phyloP scores from a whole-genome alignment of 805 yeast genomes.

The Candida sithepensis region DNA sequence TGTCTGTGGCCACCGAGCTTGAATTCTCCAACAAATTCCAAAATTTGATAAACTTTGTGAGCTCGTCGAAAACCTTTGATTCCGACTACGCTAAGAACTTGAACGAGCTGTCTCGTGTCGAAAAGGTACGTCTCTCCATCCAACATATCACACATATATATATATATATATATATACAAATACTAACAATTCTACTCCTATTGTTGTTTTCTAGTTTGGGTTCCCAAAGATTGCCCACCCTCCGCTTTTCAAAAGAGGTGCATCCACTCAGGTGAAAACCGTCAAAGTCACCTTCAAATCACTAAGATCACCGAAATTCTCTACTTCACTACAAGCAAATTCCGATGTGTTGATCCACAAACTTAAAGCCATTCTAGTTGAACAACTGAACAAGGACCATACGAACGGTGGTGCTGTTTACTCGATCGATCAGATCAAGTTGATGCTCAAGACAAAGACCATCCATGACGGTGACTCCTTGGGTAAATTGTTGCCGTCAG shows the following conservation, averaged over 20 bases:
- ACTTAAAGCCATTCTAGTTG: constrained; percentile 36
- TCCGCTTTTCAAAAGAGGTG: constrained; percentile 28
- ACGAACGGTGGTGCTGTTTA: constrained; percentile 25
- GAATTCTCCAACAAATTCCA: constrained; percentile 49
- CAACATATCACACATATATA: too few species aligned
- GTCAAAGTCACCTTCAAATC: constrained; percentile 51
- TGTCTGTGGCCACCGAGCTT: constrained; percentile 30
- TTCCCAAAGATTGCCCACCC: constrained; percentile 21
- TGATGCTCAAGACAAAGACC: constrained; percentile 50
- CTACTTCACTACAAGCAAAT: constrained; percentile 16
- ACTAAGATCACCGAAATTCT: constrained; percentile 69
- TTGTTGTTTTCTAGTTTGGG: constrained; percentile 4
- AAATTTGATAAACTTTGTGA: constrained; percentile 43
- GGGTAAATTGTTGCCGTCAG: constrained; percentile 11
- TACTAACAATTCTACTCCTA: background rate
- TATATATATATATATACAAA: too few species aligned
- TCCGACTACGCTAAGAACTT: constrained; percentile 9
- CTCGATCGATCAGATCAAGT: constrained; percentile 36
- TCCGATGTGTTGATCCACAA: constrained; percentile 30
- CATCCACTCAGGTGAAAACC: constrained; percentile 20
- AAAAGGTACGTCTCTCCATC: constrained; percentile 9
- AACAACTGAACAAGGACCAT: constrained; percentile 18
- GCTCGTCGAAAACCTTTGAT: constrained; percentile 25
- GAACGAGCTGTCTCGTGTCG: constrained; percentile 4
- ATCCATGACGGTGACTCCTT: constrained; percentile 41